A percentile compares a stretch with the other conserved stretches of the same genome.
Conservation (phyloP, 495 filamentous ascomycete genomes). For the Glutinoglossum americanum region DNA sequence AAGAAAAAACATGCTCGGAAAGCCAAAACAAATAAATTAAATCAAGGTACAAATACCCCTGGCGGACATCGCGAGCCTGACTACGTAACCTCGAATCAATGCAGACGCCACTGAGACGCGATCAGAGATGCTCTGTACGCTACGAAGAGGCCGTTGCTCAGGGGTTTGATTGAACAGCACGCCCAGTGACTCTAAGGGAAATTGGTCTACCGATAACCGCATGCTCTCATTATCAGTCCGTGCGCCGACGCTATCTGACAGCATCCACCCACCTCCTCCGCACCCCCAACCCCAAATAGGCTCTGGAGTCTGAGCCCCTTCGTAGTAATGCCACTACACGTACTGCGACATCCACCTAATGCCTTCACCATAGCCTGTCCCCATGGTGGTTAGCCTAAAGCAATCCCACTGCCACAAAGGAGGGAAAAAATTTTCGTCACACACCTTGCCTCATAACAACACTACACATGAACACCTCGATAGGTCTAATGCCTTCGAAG, state of each 20-base stretch:
- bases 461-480: conserved; percentile 98
- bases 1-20: too few relatives aligned
- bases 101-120: background rate
- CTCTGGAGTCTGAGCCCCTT: background rate
- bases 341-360: conserved; percentile 67
- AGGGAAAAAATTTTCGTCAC: conserved; percentile 10
- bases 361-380: conserved; percentile 46
- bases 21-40: too few relatives aligned
- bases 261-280: background rate
- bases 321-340: conserved; percentile 22
- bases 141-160: background rate
- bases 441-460: conserved; percentile 90
- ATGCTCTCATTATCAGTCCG: background rate
- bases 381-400: background rate
- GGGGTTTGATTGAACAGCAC: background rate
- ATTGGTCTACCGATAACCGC: background rate
- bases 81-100: background rate
- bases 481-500: conserved; percentile 80
- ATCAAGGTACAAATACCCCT: too few relatives aligned
- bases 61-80: too few relatives aligned
- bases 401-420: background rate
- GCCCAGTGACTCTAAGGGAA: background rate
- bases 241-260: background rate
- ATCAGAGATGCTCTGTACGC: background rate
- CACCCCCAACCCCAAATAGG: too few relatives aligned